A percentile compares a stretch with the other conserved stretches of the same genome.
Conservation (phyloP, 345 rosid species). For the Raphanus raphanistrum region DNA sequence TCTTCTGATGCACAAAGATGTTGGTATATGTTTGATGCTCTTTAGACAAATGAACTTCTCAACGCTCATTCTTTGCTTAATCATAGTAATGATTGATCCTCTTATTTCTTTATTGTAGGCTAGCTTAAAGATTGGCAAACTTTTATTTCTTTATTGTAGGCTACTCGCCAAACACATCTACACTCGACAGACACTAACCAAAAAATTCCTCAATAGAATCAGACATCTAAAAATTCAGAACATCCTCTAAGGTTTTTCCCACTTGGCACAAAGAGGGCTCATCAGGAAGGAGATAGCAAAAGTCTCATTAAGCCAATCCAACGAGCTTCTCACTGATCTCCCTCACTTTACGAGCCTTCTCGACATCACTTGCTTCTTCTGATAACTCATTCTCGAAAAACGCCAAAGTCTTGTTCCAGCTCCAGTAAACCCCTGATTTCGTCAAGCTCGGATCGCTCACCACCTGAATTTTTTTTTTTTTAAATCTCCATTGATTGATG, state of each 20-base stretch:
- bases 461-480: conserved; percentile 45
- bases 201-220: not conserved
- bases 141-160: conserved; percentile 21
- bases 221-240: conserved; percentile 8
- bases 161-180: conserved; percentile 25
- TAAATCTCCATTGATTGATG: not conserved
- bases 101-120: conserved; percentile 19
- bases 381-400: conserved; percentile 93
- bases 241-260: not conserved
- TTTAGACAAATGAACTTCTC: not conserved
- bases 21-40: not conserved
- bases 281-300: not conserved
- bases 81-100: not conserved
- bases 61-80: not conserved
- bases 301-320: conserved; percentile 61
- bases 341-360: conserved; percentile 90
- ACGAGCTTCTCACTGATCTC: conserved; percentile 95
- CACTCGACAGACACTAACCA: conserved; percentile 29
- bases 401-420: conserved; percentile 95
- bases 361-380: conserved; percentile 79
- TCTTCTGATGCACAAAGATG: not conserved
- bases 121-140: not conserved
- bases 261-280: not conserved
- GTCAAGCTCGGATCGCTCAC: conserved; percentile 95
- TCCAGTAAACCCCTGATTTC: conserved; percentile 95